These are phyloP conservation scores for Setaria italica DNA, from an alignment of 202 grass and related monocot species.

Conservation along the genomic window DNA sequence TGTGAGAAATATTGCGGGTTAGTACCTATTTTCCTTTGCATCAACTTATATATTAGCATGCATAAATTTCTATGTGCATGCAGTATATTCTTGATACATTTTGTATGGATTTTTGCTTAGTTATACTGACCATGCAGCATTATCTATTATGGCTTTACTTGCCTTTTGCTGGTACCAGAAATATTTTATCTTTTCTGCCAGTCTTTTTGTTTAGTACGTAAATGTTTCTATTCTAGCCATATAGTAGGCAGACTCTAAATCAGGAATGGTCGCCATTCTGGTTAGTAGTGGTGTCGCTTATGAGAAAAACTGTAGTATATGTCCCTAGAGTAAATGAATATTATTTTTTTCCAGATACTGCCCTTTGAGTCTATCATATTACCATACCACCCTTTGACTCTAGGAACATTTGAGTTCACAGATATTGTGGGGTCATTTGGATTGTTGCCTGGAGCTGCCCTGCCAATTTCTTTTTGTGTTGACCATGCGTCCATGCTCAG, in stretches of 20 bases:
- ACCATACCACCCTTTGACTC: neutral
- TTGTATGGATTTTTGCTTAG: constrained; percentile 21
- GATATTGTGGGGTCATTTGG: neutral
- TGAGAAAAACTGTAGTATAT: neutral
- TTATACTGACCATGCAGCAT: constrained; percentile 2
- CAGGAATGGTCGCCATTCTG: constrained; percentile 16
- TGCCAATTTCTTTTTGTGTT: neutral
- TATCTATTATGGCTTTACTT: constrained; percentile 8
- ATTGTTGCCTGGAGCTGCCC: neutral
- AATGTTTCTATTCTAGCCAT: neutral
- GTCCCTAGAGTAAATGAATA: neutral
- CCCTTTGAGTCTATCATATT: neutral
- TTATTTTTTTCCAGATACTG: neutral
- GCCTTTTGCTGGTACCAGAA: constrained; percentile 25
- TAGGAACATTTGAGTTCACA: constrained; percentile 23
- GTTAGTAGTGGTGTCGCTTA: constrained; percentile 25
- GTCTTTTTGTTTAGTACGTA: constrained; percentile 6
- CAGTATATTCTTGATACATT: constrained; percentile 27
- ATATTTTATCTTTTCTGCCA: neutral
- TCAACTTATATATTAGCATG: constrained; percentile 21
- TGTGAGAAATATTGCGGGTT: constrained; percentile 98
- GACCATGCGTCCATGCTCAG: neutral
- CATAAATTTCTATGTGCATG: constrained; percentile 23
- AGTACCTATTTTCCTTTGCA: constrained; percentile 33
- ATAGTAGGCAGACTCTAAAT: constrained; percentile 1